Evolutionary conservation across 2,329 filamentous ascomycete species (phyloP), one percentile per base, ranked within the genome.

Genomic region (Ilyonectria mors-panacis): DNA sequence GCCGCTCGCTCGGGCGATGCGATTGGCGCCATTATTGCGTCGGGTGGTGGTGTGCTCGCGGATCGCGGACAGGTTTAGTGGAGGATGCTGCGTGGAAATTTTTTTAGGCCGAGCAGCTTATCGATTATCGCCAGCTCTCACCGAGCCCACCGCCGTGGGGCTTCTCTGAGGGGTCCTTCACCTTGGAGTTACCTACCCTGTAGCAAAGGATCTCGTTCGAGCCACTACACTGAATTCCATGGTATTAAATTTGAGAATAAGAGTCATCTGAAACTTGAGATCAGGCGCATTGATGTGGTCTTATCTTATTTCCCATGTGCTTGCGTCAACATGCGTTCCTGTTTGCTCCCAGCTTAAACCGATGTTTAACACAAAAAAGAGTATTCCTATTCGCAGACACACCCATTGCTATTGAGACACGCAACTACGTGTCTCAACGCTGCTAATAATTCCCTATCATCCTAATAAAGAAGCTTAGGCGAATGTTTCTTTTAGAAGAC

Each of bases 21-120:
- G 53, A 76, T 78, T 73, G 79, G 71, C 66, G 81, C 75, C 80
- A 81, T 81, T 65, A 59, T 73, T 71, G 63, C 61, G 65, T 67
- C 44, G 54, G 53, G 65, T 67, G 50, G 62, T 68, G 65, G 59
- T 68, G 65, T 54, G 50, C 30, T 53, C 50, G 28, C 50, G 28
- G 48, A 35, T 51, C 28, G 55, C 47, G 50, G 42, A 39, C 63
- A 35, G 59, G 58, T 66, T 57, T 63, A 33, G 58, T 66, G 56
- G 59, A 65, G 67, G 61, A 74, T 54, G 56, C 58, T 51, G 44
- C 33, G 47, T 47, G 48, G 67, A 73, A 76, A 70, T 73, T 70
- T 71, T 74, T 73, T 69, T 71, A 66, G 62, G 57, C 67, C 69
- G 35, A 33, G 62, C 1, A 59, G 56, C 66, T 74, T 73, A 74